phyloP scores from a whole-genome alignment of 2,329 filamentous ascomycete genomes.

The Ascochyta koolunga region DNA sequence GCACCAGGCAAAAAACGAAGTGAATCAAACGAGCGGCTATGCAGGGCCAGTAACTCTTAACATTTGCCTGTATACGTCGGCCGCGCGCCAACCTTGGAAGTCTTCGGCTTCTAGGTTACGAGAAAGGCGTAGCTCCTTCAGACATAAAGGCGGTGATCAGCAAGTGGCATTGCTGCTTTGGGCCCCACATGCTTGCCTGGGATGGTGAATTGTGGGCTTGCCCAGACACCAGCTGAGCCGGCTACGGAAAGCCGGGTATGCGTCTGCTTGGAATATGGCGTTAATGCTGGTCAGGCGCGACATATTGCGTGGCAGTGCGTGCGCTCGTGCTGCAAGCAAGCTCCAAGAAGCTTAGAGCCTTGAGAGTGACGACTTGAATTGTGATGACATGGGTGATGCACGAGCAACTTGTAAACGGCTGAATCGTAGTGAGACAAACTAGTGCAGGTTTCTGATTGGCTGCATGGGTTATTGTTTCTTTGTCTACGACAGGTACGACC shows the following conservation, averaged over 20 bases:
- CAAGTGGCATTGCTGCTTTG: not conserved
- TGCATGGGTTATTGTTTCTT: not conserved
- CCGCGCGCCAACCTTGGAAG: conserved; percentile 13
- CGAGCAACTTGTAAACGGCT: conserved; percentile 6
- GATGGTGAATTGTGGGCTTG: conserved; percentile 7
- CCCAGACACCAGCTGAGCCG: conserved; percentile 15
- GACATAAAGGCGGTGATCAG: conserved; percentile 3
- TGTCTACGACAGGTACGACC: not conserved
- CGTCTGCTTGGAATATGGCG: not conserved
- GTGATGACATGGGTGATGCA: not conserved
- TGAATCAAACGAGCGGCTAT: not conserved
- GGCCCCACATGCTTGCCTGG: not conserved
- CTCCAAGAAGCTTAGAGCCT: not conserved
- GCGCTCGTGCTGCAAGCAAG: not conserved
- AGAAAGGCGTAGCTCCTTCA: not conserved
- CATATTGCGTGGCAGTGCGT: not conserved
- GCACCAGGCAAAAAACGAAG: not conserved
- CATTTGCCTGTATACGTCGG: conserved; percentile 15
- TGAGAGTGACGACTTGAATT: not conserved
- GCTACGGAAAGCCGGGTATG: conserved; percentile 6
- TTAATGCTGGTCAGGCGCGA: not conserved
- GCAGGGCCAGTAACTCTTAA: conserved; percentile 18
- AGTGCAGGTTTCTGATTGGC: conserved; percentile 1
- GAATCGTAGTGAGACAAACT: not conserved
- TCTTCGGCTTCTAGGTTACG: conserved; percentile 2